Percentiles rank a stretch among this genome's conserved stretches.
These are phyloP conservation scores for Wickerhamomyces sp. DNA, from an alignment of 1,139 yeast genomes.

Conservation along the genomic window DNA sequence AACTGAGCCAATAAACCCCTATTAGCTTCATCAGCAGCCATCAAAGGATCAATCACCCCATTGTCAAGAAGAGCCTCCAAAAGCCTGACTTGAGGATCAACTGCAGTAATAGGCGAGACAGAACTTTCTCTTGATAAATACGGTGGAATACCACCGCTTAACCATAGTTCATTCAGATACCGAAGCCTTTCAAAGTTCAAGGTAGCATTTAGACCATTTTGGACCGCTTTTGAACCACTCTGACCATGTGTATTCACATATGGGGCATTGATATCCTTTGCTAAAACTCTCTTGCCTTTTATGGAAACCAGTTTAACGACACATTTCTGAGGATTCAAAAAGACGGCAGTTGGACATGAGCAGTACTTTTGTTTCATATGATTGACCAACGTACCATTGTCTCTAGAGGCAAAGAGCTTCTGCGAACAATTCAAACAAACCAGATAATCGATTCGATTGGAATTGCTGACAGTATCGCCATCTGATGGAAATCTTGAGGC, in stretches of 20 bases:
- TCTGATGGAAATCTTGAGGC: slow-evolving; percentile 8
- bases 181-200: slow-evolving; percentile 48
- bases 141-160: slow-evolving; percentile 47
- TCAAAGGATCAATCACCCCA: background rate
- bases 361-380: slow-evolving; percentile 31
- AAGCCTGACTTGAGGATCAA: background rate
- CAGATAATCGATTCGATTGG: slow-evolving; percentile 33
- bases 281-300: slow-evolving; percentile 11
- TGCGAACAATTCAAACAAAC: slow-evolving; percentile 37
- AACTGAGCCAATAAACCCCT: background rate
- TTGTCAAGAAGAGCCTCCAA: background rate
- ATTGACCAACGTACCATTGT: slow-evolving; percentile 30
- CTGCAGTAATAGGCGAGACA: background rate
- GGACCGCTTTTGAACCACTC: slow-evolving; percentile 47
- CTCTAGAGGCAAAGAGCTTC: slow-evolving; percentile 30
- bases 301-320: slow-evolving; percentile 32
- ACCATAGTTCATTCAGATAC: slow-evolving; percentile 54
- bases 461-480: slow-evolving; percentile 17
- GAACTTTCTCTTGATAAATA: slow-evolving; percentile 27
- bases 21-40: background rate
- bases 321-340: slow-evolving; percentile 39
- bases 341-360: slow-evolving; percentile 29
- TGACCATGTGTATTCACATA: slow-evolving; percentile 73
- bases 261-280: slow-evolving; percentile 47
- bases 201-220: slow-evolving; percentile 49